A percentile compares a stretch with the other conserved stretches of the same genome.
Conservation (phyloP, 2,329 filamentous ascomycete species). For the Botrytis fragariae region DNA sequence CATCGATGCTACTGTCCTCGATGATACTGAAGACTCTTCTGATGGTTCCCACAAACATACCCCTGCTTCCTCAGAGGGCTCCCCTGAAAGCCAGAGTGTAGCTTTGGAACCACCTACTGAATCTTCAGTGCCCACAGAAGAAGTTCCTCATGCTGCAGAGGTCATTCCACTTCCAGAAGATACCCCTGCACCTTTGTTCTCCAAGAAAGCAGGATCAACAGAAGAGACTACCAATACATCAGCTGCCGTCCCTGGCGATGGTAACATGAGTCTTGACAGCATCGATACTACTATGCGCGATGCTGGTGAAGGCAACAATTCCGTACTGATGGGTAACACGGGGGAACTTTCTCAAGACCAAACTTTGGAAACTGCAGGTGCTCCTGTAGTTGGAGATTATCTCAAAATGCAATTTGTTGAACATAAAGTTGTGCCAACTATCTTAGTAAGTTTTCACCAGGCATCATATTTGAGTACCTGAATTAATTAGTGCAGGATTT, state of each 20-base stretch:
- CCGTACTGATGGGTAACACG: constrained; percentile 33
- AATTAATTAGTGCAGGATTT: constrained; percentile 63
- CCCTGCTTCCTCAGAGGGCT: constrained; percentile 32
- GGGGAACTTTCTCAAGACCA: constrained; percentile 30
- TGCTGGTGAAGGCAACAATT: constrained; percentile 36
- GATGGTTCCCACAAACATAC: constrained; percentile 25
- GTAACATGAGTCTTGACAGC: constrained; percentile 27
- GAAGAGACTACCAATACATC: constrained; percentile 18
- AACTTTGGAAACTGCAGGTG: constrained; percentile 24
- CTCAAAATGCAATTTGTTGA: constrained; percentile 97
- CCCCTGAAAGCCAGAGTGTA: constrained; percentile 23
- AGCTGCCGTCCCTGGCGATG: constrained; percentile 29
- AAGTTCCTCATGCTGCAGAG: constrained; percentile 20
- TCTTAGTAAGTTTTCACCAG: constrained; percentile 65
- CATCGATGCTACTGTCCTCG: constrained; percentile 22
- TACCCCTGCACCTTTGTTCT: constrained; percentile 65
- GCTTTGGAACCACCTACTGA: constrained; percentile 23
- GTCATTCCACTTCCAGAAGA: constrained; percentile 55
- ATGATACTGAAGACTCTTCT: constrained; percentile 25
- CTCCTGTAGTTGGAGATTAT: constrained; percentile 85
- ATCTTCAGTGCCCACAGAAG: constrained; percentile 18
- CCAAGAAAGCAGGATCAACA: constrained; percentile 40
- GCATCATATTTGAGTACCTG: neutral
- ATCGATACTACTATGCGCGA: constrained; percentile 39
- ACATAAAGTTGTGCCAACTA: constrained; percentile 89